phyloP scores from a whole-genome alignment of 352 stramenopile species.

The Pythium monospermum region DNA sequence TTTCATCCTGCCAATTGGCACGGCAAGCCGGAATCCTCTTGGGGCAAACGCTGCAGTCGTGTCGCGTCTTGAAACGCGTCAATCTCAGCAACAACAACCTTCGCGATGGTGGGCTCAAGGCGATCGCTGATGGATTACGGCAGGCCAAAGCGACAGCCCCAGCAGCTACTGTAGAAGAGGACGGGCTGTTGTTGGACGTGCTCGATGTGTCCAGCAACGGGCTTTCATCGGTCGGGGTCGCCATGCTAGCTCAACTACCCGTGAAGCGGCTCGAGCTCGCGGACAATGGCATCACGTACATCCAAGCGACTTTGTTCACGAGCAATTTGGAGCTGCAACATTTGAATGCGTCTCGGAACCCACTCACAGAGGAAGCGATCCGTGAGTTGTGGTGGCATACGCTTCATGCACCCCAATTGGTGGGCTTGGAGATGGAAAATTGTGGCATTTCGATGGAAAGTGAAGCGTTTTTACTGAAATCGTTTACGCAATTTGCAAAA shows the following conservation, averaged over 20 bases:
- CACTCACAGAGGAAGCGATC: slow-evolving; percentile 29
- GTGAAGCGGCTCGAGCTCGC: slow-evolving; percentile 20
- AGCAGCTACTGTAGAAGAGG: no score
- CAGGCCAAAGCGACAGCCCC: background rate
- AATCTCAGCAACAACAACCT: slow-evolving; percentile 46
- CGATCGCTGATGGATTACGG: slow-evolving; percentile 37
- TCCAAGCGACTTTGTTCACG: slow-evolving; percentile 22
- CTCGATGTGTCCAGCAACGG: slow-evolving; percentile 46
- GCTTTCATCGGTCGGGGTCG: slow-evolving; percentile 31
- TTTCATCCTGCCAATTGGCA: slow-evolving; percentile 44
- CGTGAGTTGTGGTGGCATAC: slow-evolving; percentile 25
- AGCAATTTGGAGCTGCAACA: slow-evolving; percentile 21
- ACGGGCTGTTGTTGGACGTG: slow-evolving; percentile 30
- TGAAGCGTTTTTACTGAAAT: slow-evolving; percentile 9
- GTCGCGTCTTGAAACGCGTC: slow-evolving; percentile 26
- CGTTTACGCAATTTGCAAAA: slow-evolving; percentile 6
- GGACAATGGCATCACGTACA: slow-evolving; percentile 32
- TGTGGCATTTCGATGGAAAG: slow-evolving; percentile 26
- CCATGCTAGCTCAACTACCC: slow-evolving; percentile 22
- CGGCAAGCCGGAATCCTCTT: slow-evolving; percentile 57
- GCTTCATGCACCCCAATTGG: slow-evolving; percentile 8
- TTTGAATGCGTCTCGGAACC: slow-evolving; percentile 31
- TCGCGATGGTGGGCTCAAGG: slow-evolving; percentile 43
- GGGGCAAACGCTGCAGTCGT: slow-evolving; percentile 44
- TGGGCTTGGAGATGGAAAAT: slow-evolving; percentile 26